Base-by-base conservation (phyloP, 2,329 filamentous ascomycete genomes). In the Achaetomium macrosporum region DNA sequence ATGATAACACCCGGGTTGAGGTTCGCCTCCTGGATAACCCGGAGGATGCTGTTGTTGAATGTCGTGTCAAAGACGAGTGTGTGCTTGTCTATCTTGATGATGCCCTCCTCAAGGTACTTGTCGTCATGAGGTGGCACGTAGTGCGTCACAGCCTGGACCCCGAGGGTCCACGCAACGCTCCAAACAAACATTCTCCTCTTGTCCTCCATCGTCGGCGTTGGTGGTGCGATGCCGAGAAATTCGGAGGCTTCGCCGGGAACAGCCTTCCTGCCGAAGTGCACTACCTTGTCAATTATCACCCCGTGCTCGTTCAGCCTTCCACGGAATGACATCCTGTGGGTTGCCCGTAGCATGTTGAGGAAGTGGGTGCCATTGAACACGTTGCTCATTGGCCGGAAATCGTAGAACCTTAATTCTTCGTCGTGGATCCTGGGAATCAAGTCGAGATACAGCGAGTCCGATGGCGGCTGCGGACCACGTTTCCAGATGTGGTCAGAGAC, bases 11-110 rank as follows among this genome's bases (percentile, higher is more conserved):
- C 56, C 10, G 56, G 56, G 35, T 19, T 37, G 12, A 47, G 15
- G 10, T 40, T 42, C 3, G 46, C 41, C 42, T 58, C 56, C n/a
- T 51, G 40, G 10, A 56, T 44, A 5, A 47, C 42, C 17, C 50
- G 49, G 1, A 56, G 8, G 1, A 58, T 9, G n/a, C 42, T 50
- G 35, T 15, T 45, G 44, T 58, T 58, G 13, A 56, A 37, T 20
- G 56, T 56, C 20, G 56, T 56, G 36, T 56, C 53, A 3, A 54
- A 40, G 7, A 58, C 15, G 5, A 58, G 19, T 13, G 56, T 52
- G 4, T 29, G 41, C 1, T 29, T 15, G 47, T 58, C 50, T 11
- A 58, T 47, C 17, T 50, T 52, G 25, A 54, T 20, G 39, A 58
- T 47, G 19, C 52, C 55, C 15, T 48, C 55, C 15, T 48, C 42